Evolutionary conservation across 177 flowering plant genomes (phyloP).

Genomic region (Vitis hybrid): DNA sequence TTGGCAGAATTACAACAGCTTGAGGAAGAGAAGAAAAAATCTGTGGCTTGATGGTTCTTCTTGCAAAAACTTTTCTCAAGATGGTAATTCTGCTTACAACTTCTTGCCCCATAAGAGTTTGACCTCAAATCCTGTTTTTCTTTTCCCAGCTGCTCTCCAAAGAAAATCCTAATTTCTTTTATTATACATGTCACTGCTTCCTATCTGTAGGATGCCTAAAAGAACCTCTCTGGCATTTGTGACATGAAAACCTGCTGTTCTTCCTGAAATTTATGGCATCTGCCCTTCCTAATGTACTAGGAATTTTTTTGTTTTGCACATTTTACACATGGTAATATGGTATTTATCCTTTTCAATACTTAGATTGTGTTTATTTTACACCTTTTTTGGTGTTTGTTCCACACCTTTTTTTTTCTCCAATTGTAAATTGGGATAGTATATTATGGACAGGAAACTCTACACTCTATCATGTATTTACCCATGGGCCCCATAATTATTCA

Average conservation of each 20-base stretch:
- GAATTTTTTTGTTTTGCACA: too few species aligned
- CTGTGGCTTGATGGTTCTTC: constrained; percentile 24
- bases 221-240: too few species aligned
- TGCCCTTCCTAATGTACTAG: too few species aligned
- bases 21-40: constrained; percentile 67
- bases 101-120: constrained; percentile 1
- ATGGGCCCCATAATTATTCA: background rate
- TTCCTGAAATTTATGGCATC: too few species aligned
- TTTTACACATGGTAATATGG: background rate
- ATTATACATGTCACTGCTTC: background rate
- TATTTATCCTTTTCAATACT: background rate
- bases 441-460: background rate
- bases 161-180: too few species aligned
- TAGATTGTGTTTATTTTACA: background rate
- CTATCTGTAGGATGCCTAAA: background rate
- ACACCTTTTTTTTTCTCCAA: background rate
- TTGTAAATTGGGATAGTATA: background rate
- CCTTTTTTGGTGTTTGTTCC: background rate
- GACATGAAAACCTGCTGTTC: too few species aligned
- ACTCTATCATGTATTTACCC: background rate
- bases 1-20: constrained; percentile 68
- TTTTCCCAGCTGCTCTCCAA: background rate
- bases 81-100: constrained; percentile 1
- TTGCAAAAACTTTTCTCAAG: background rate
- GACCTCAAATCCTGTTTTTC: background rate